A percentile compares a stretch with the other conserved stretches of the same genome.
phyloP scores from a whole-genome alignment of 345 rosid species.

The Lumnitzera littorea region DNA sequence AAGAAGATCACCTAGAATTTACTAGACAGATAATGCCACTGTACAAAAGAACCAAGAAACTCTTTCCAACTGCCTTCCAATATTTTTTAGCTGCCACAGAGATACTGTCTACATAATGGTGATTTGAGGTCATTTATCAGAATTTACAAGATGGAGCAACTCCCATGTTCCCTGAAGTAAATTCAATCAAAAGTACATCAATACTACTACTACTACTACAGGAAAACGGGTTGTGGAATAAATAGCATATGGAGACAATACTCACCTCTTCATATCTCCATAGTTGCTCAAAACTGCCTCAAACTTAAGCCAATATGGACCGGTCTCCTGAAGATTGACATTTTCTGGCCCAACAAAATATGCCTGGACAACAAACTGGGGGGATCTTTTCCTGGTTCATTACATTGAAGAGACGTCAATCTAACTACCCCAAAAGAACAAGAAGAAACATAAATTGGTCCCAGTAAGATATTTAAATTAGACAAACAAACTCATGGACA shows the following conservation, averaged over 20 bases:
- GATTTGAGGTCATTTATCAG: no score
- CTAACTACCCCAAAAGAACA: not conserved
- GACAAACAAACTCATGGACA: not conserved
- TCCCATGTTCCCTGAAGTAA: constrained; percentile 39
- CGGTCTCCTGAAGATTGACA: constrained; percentile 44
- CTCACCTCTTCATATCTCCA: constrained; percentile 53
- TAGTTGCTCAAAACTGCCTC: constrained; percentile 69
- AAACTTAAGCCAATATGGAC: constrained; percentile 70
- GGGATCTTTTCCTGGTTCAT: constrained; percentile 53
- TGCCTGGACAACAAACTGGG: constrained; percentile 74
- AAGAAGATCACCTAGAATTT: no score
- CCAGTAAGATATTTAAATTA: not conserved
- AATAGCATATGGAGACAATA: not conserved
- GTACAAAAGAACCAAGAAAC: no score
- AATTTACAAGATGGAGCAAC: constrained; percentile 53
- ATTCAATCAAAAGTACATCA: constrained; percentile 3
- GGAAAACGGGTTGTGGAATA: not conserved
- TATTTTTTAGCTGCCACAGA: no score
- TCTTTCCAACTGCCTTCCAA: no score
- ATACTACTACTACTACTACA: not conserved
- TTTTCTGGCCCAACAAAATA: constrained; percentile 63
- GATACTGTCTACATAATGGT: no score
- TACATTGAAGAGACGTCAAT: not conserved
- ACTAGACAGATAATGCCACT: no score
- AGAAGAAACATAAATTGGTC: not conserved